A percentile compares a stretch with the other conserved stretches of the same genome.
These are phyloP conservation scores for Ustilago crameri DNA, from an alignment of 1,284 basidiomycete species.

Conservation along the genomic window DNA sequence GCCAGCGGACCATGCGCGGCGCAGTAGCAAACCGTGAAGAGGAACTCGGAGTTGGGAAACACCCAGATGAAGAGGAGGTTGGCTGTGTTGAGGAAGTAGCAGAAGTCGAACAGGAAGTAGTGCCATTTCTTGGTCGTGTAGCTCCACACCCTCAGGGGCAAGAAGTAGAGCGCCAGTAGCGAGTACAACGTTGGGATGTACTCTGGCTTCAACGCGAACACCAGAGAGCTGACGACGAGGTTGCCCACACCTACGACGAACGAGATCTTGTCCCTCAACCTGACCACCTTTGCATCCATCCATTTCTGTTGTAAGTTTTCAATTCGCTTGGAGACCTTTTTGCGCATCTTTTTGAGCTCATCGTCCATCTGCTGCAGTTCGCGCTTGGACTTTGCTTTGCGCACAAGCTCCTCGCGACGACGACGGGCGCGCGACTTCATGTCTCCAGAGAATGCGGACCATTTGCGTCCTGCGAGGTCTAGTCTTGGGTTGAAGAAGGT, in stretches of 20 bases:
- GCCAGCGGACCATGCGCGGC: slow-evolving; percentile 76
- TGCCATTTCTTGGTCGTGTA: slow-evolving; percentile 51
- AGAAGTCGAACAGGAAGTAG: slow-evolving; percentile 85
- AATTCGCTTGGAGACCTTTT: slow-evolving; percentile 80
- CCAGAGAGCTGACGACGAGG: slow-evolving; percentile 72
- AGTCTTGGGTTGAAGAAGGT: slow-evolving; percentile 89
- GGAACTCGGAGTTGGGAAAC: slow-evolving; percentile 49
- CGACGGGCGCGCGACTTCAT: slow-evolving; percentile 77
- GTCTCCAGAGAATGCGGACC: slow-evolving; percentile 84
- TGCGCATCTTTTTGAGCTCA: slow-evolving; percentile 82
- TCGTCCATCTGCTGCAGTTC: slow-evolving; percentile 77
- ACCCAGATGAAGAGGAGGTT: slow-evolving; percentile 71
- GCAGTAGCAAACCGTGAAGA: slow-evolving; percentile 60
- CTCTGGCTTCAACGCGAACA: slow-evolving; percentile 85
- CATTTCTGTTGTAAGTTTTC: slow-evolving; percentile 77
- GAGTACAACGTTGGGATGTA: slow-evolving; percentile 80
- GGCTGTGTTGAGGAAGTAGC: slow-evolving; percentile 80
- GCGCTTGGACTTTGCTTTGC: slow-evolving; percentile 74
- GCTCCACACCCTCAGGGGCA: slow-evolving; percentile 81
- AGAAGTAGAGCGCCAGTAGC: slow-evolving; percentile 77
- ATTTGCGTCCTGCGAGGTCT: slow-evolving; percentile 85
- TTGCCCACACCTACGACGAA: slow-evolving; percentile 86
- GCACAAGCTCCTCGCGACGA: slow-evolving; percentile 74
- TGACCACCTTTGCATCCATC: slow-evolving; percentile 89
- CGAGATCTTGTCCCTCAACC: slow-evolving; percentile 72